These are phyloP conservation scores for Eutypa lata DNA, from an alignment of 2,329 filamentous ascomycete species.

Conservation along the genomic window DNA sequence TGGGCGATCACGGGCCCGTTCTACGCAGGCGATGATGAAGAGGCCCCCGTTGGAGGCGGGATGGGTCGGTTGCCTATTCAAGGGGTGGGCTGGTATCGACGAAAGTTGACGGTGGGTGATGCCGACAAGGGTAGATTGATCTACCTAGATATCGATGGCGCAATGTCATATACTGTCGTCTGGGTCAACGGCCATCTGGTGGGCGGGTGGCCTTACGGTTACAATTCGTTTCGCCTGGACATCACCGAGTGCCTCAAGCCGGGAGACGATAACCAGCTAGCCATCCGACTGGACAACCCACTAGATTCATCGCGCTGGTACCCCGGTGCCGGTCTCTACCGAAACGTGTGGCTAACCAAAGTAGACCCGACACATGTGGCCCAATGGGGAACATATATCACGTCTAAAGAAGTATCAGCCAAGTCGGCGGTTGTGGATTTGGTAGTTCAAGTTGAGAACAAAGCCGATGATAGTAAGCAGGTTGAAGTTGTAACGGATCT, in stretches of 20 bases:
- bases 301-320: conserved; percentile 46
- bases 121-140: conserved; percentile 35
- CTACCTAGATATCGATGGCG: conserved; percentile 37
- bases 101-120: conserved; percentile 16
- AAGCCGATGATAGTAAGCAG: conserved; percentile 18
- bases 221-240: conserved; percentile 28
- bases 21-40: conserved; percentile 22
- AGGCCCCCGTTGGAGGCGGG: conserved; percentile 33
- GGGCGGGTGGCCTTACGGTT: conserved; percentile 38
- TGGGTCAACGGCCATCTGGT: conserved; percentile 37
- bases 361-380: conserved; percentile 39
- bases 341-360: conserved; percentile 49
- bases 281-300: conserved; percentile 46
- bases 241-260: conserved; percentile 8
- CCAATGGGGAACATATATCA: conserved; percentile 45
- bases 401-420: conserved; percentile 37
- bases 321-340: conserved; percentile 47
- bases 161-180: conserved; percentile 32
- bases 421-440: conserved; percentile 39
- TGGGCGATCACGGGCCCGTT: conserved; percentile 49
- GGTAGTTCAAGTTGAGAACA: conserved; percentile 41
- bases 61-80: conserved; percentile 24
- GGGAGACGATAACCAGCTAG: conserved; percentile 35
- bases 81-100: conserved; percentile 26
- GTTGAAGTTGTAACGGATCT: conserved; percentile 37